Conservation (phyloP, 352 stramenopile species). For the Blastocystis sp. region DNA sequence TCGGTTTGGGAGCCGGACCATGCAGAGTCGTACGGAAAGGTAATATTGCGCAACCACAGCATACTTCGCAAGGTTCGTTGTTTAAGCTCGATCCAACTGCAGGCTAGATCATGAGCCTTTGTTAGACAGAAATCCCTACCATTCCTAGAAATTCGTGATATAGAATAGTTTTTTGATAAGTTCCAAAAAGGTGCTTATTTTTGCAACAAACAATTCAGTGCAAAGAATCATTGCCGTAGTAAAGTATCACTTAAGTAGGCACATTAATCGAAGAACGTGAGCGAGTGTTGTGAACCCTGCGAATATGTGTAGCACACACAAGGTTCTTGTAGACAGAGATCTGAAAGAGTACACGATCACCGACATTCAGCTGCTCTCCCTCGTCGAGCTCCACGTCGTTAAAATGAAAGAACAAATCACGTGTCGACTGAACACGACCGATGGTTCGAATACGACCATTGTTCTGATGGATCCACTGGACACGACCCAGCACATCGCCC, state of each 20-base stretch:
- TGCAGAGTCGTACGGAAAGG: conserved; percentile 22
- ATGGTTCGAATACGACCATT: conserved; percentile 46
- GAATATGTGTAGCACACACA: conserved; percentile 52
- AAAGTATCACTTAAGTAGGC: neutral
- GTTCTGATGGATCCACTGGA: conserved; percentile 63
- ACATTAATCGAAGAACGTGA: conserved; percentile 34
- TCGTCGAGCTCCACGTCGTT: conserved; percentile 58
- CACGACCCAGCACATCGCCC: conserved; percentile 10
- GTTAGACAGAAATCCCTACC: neutral
- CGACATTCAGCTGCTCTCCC: conserved; percentile 13
- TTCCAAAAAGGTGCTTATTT: neutral
- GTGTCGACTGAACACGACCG: neutral
- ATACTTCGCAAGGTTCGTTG: conserved; percentile 39
- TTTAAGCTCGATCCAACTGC: conserved; percentile 48
- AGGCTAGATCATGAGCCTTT: neutral
- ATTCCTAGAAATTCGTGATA: neutral
- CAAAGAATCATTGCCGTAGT: neutral
- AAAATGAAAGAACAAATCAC: conserved; percentile 62
- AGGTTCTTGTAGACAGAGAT: conserved; percentile 52
- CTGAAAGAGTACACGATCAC: conserved; percentile 32
- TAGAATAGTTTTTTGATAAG: neutral
- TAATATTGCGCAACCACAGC: conserved; percentile 48
- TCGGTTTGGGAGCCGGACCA: neutral
- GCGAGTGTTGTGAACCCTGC: neutral
- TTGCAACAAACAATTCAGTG: neutral